These are phyloP conservation scores for Dictyostelium intermedium DNA, from an alignment of 78 protist species.

Conservation along the genomic window DNA sequence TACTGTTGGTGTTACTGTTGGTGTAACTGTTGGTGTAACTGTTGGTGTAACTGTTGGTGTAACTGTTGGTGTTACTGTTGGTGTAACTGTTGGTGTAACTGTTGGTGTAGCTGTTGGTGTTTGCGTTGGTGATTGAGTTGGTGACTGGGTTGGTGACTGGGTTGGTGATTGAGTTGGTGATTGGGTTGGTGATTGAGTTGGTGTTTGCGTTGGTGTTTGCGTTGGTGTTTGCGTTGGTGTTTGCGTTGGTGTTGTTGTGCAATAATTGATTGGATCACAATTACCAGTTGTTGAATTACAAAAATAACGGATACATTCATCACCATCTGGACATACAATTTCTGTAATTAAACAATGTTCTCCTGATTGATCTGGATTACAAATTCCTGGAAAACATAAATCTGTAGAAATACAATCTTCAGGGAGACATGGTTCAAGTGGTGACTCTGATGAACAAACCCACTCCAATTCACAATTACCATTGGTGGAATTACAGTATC, in stretches of 20 bases:
- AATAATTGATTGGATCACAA: not conserved
- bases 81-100: not conserved
- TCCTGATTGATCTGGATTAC: not conserved
- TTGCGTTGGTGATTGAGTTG: not conserved
- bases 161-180: not conserved
- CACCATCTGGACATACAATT: not conserved
- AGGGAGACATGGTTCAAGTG: not conserved
- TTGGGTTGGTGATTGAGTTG: not conserved
- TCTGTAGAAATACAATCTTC: not conserved
- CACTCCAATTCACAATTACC: not conserved
- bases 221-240: too few relatives aligned
- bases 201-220: too few relatives aligned
- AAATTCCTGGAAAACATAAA: not conserved
- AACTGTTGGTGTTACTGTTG: not conserved
- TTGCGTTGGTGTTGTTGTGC: not conserved
- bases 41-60: not conserved
- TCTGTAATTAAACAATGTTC: not conserved
- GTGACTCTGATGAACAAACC: not conserved
- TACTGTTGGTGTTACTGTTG: not conserved
- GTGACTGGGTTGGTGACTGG: too few relatives aligned
- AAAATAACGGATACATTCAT: not conserved
- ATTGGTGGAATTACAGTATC: not conserved
- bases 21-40: not conserved
- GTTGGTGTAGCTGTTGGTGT: not conserved
- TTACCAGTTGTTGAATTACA: not conserved